Conservation (phyloP, 176 grass and related monocot genomes). For the Hyparrhenia diplandra region DNA sequence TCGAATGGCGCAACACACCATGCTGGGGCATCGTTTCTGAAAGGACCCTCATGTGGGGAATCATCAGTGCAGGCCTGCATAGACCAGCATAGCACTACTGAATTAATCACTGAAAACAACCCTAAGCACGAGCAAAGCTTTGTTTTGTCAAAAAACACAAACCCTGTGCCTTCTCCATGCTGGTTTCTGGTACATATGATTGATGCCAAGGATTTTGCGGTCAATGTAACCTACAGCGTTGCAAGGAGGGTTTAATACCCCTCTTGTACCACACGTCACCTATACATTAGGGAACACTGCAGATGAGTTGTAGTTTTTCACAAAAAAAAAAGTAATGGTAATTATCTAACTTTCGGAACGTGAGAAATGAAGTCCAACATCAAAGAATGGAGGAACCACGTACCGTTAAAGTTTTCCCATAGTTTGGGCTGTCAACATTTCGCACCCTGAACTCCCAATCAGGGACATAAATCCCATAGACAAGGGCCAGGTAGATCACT, state of each 20-base stretch:
- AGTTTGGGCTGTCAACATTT: slow-evolving; percentile 43
- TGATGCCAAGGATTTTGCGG: slow-evolving; percentile 71
- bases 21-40: slow-evolving; percentile 58
- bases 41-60: slow-evolving; percentile 75
- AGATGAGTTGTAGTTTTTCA: not conserved
- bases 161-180: slow-evolving; percentile 91
- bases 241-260: slow-evolving; percentile 68
- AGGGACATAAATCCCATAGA: slow-evolving; percentile 81
- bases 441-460: slow-evolving; percentile 86
- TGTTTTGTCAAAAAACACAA: slow-evolving; percentile 1
- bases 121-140: not conserved
- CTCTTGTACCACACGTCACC: slow-evolving; percentile 90
- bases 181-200: slow-evolving; percentile 78
- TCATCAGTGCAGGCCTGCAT: slow-evolving; percentile 73
- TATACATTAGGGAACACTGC: slow-evolving; percentile 19
- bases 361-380: not conserved
- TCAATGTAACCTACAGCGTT: slow-evolving; percentile 90
- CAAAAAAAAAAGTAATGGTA: not conserved
- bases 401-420: slow-evolving; percentile 68
- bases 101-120: not conserved
- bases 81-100: not conserved
- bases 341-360: not conserved
- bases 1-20: slow-evolving; percentile 93
- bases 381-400: not conserved
- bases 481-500: slow-evolving; percentile 57